These are phyloP conservation scores for Umbilicus rupestris DNA, from an alignment of 164 flowering plant genomes.

Conservation along the genomic window DNA sequence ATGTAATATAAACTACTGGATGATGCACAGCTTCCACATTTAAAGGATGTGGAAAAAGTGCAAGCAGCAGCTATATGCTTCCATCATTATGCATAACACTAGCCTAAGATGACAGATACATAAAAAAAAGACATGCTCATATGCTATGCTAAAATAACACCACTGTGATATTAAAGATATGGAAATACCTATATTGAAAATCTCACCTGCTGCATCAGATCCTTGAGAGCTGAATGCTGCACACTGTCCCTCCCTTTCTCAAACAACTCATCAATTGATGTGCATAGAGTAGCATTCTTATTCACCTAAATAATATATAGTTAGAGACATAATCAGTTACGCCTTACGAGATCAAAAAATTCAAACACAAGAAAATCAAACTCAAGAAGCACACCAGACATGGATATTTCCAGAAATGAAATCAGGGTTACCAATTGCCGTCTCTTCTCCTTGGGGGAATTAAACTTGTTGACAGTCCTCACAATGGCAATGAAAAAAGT, in stretches of 20 bases:
- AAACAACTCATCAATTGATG: conserved; percentile 64
- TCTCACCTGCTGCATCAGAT: conserved; percentile 56
- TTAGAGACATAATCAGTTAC: background rate
- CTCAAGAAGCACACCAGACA: no score
- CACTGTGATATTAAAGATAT: no score
- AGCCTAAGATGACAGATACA: background rate
- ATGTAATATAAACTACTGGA: background rate
- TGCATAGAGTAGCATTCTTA: conserved; percentile 65
- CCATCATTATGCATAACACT: background rate
- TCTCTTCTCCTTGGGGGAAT: conserved; percentile 58
- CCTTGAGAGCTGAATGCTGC: conserved; percentile 38
- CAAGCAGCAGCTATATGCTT: background rate
- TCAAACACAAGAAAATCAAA: background rate
- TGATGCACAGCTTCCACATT: background rate
- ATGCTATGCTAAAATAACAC: background rate
- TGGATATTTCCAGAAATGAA: background rate
- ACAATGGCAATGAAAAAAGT: conserved; percentile 69
- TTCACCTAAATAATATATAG: conserved; percentile 41
- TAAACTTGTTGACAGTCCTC: conserved; percentile 59
- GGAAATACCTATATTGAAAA: background rate
- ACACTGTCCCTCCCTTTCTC: conserved; percentile 48
- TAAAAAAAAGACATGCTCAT: background rate
- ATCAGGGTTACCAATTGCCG: conserved; percentile 40
- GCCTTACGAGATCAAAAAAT: background rate
- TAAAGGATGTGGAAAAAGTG: background rate